phyloP scores from a whole-genome alignment of 768 basidiomycete species.

The Leucocoprinus sp. region DNA sequence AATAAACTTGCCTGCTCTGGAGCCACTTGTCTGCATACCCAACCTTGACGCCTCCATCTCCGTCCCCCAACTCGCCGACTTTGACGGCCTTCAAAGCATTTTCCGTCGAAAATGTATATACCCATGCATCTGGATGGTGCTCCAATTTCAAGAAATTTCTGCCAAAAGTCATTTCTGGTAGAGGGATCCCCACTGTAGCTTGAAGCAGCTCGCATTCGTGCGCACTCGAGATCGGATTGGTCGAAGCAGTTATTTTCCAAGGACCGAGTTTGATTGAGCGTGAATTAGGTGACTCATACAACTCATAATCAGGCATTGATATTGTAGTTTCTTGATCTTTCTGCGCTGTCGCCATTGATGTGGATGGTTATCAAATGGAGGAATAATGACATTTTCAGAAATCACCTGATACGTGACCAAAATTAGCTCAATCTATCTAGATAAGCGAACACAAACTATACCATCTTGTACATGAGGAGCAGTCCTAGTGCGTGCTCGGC shows the following conservation, averaged over 20 bases:
- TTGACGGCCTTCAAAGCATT: constrained; percentile 67
- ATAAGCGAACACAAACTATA: no score
- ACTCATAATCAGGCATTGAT: constrained; percentile 50
- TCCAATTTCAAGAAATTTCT: constrained; percentile 65
- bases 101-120: constrained; percentile 55
- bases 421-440: constrained; percentile 79
- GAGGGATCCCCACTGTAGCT: constrained; percentile 56
- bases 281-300: constrained; percentile 62
- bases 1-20: constrained; percentile 61
- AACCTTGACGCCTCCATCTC: constrained; percentile 91
- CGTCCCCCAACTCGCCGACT: constrained; percentile 63
- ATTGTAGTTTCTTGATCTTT: constrained; percentile 20
- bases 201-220: constrained; percentile 65
- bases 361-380: not conserved
- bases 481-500: no score
- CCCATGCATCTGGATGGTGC: constrained; percentile 59
- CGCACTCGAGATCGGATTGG: constrained; percentile 75
- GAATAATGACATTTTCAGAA: not conserved
- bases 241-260: constrained; percentile 66
- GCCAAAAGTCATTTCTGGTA: constrained; percentile 98
- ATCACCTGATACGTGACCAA: not conserved
- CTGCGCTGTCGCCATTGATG: not conserved
- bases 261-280: constrained; percentile 58
- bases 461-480: no score
- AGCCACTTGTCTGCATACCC: constrained; percentile 94